Percentiles rank a stretch among this genome's conserved stretches.
These are phyloP conservation scores for Melaleuca alternifolia DNA, from an alignment of 345 rosid genomes.

Conservation along the genomic window DNA sequence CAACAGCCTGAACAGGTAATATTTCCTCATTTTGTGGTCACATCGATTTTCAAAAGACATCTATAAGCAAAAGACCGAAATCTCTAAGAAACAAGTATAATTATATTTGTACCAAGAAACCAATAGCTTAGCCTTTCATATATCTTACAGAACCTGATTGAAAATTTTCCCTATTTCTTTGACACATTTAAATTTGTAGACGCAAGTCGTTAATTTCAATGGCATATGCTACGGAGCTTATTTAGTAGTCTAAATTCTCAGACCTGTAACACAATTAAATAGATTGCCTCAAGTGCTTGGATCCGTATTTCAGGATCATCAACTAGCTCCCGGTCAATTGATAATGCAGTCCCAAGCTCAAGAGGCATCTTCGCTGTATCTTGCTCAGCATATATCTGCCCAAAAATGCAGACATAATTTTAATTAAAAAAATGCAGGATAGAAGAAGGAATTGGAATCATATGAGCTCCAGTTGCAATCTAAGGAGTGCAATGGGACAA, in stretches of 20 bases:
- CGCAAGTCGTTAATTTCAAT: background rate
- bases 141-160: background rate
- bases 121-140: background rate
- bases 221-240: background rate
- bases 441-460: background rate
- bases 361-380: conserved; percentile 75
- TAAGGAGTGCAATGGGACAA: background rate
- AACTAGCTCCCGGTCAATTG: conserved; percentile 79
- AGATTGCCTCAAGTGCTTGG: conserved; percentile 77
- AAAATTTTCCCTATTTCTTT: background rate
- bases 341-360: conserved; percentile 82
- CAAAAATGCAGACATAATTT: background rate
- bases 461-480: background rate
- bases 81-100: background rate
- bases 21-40: background rate
- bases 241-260: background rate
- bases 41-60: background rate
- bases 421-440: background rate
- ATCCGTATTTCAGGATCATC: conserved; percentile 72
- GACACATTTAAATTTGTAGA: background rate
- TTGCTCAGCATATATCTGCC: conserved; percentile 50
- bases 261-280: conserved; percentile 74
- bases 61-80: background rate
- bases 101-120: background rate
- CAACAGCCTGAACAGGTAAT: background rate